Evolutionary conservation across 2,329 filamentous ascomycete genomes (phyloP), one percentile per base, ranked within the genome.

Genomic region (Exophiala alcalophila): DNA sequence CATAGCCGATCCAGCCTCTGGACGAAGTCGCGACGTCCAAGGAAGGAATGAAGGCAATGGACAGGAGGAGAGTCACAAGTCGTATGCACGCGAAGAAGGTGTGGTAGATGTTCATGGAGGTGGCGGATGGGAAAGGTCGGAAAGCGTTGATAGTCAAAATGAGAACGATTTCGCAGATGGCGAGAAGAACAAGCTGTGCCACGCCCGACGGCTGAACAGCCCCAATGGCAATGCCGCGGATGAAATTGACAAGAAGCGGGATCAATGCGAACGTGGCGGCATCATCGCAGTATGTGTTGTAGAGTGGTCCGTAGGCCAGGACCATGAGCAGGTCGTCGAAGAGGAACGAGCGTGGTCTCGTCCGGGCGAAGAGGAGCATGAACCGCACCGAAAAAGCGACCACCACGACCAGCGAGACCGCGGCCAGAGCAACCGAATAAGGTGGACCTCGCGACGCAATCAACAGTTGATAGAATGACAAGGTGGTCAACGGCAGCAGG

Each of bases 81-180:
- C 92, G 81, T 10, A 94, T 71, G 2, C 76, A 69, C 0, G 89
- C 80, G 64, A 96, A 95, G 50, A 89, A 80, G 2, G 84, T 86
- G 58, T 97, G 90, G 55, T 96, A 96, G 7, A 87, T 80, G 61
- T 97, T 97, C 92, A 98, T 98, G 19, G 91, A 96, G 0, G 92
- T 97, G 15, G 90, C 81, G 2, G 83, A 81, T 48, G 91, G 83
- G 59, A 94, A 98, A 0, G 92, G 92, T 11, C 86, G 81, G 69
- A 97, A 94, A 5, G 88, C 87, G 57, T 92, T 83, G 4, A 97
- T 70, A 0, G 90, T 91, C 30, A 97, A 72, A 24, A 96, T 81
- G 46, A 90, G 80, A 23, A 96, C 84, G 50, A 97, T 85, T 67
- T 98, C 92, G 64, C 90, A 96, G 40, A 96, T 91, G 18, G 90